Percentiles rank a stretch among this genome's conserved stretches.
Evolutionary conservation across 2,329 filamentous ascomycete species (phyloP).

Genomic region (Xylariomycetidae sp.): DNA sequence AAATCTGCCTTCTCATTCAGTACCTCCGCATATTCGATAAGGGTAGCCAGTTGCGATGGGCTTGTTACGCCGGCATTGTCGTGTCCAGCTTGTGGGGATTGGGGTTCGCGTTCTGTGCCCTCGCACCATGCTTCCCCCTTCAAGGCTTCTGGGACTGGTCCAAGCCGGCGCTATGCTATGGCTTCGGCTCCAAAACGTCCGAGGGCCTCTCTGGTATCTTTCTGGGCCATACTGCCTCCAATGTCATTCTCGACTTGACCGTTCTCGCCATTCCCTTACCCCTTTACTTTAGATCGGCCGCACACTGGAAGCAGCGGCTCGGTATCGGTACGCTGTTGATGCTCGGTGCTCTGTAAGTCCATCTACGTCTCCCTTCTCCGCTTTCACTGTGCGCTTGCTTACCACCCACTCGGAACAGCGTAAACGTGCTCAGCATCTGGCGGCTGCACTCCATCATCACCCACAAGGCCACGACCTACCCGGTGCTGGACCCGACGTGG

Average conservation of each 20-base stretch:
- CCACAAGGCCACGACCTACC: slow-evolving; percentile 25
- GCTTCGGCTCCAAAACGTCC: slow-evolving; percentile 23
- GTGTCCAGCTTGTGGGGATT: slow-evolving; percentile 24
- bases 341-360: slow-evolving; percentile 28
- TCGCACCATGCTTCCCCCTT: slow-evolving; percentile 27
- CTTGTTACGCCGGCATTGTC: slow-evolving; percentile 20
- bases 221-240: slow-evolving; percentile 23
- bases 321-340: slow-evolving; percentile 25
- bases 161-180: slow-evolving; percentile 20
- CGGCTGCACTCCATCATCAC: slow-evolving; percentile 25
- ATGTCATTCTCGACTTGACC: slow-evolving; percentile 26
- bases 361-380: neutral
- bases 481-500: slow-evolving; percentile 30
- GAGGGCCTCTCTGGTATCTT: slow-evolving; percentile 22
- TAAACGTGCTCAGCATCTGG: slow-evolving; percentile 26
- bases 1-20: slow-evolving; percentile 31
- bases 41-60: slow-evolving; percentile 11
- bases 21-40: slow-evolving; percentile 30
- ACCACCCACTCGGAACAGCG: slow-evolving; percentile 11
- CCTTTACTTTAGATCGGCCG: slow-evolving; percentile 21
- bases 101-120: slow-evolving; percentile 23
- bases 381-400: neutral
- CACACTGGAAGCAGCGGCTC: slow-evolving; percentile 23
- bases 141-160: slow-evolving; percentile 25
- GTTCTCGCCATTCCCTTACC: slow-evolving; percentile 26